phyloP scores from a whole-genome alignment of 305 asterid genomes.

The Euphrasia arctica region DNA sequence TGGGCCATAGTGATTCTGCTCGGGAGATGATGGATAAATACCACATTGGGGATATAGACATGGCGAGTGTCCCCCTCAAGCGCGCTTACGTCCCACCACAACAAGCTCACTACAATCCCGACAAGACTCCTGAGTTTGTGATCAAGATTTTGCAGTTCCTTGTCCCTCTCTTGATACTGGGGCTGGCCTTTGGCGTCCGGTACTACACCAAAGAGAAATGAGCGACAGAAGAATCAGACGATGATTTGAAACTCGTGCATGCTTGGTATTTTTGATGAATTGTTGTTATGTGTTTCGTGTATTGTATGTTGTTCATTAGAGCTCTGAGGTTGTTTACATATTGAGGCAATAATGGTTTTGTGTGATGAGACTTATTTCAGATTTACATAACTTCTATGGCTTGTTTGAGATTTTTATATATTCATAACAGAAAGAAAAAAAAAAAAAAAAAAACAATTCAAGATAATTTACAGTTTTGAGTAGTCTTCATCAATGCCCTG shows the following conservation, averaged over 20 bases:
- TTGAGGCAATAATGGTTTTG: neutral
- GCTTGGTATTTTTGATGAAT: constrained; percentile 1
- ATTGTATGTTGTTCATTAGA: neutral
- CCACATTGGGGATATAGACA: constrained; percentile 63
- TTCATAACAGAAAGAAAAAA: neutral
- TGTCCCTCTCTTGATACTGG: constrained; percentile 49
- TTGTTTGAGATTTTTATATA: neutral
- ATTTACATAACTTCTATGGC: neutral
- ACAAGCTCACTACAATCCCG: constrained; percentile 42
- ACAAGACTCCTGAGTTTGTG: constrained; percentile 49
- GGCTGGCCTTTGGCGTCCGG: constrained; percentile 45
- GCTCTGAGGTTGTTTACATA: neutral
- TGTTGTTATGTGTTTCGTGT: neutral
- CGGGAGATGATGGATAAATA: constrained; percentile 60
- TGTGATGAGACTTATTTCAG: neutral
- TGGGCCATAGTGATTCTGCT: constrained; percentile 75
- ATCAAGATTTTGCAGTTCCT: constrained; percentile 52
- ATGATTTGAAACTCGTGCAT: neutral
- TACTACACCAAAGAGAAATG: constrained; percentile 42
- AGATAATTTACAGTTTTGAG: too few species aligned
- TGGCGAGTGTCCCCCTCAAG: constrained; percentile 47
- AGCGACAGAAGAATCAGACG: neutral
- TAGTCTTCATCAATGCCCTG: too few species aligned
- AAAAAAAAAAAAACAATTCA: too few species aligned
- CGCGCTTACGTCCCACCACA: constrained; percentile 40